These are phyloP conservation scores for Thelonectria discophora DNA, from an alignment of 2,329 filamentous ascomycete species.

Conservation along the genomic window DNA sequence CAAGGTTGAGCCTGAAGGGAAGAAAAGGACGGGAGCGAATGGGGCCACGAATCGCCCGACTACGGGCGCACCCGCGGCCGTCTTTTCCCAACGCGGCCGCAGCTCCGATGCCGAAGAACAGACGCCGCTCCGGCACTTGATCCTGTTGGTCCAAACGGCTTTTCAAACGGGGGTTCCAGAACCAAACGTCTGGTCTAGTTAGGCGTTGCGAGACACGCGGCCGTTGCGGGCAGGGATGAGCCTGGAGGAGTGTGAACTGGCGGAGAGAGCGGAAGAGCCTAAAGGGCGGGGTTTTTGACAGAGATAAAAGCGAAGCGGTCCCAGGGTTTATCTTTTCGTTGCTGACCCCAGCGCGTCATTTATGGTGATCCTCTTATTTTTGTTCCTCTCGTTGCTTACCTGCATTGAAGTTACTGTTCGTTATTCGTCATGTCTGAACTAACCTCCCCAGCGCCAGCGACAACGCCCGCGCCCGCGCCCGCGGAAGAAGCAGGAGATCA, in stretches of 20 bases:
- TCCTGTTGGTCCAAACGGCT: background rate
- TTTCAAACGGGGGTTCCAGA: no score
- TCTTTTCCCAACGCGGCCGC: background rate
- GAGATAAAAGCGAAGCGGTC: background rate
- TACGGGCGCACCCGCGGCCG: background rate
- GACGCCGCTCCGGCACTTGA: background rate
- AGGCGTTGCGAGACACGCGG: background rate
- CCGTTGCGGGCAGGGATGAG: background rate
- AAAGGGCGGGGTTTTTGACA: no score
- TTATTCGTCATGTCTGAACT: conserved; percentile 4
- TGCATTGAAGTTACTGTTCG: background rate
- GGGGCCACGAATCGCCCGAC: background rate
- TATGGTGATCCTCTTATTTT: background rate
- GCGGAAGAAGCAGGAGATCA: background rate
- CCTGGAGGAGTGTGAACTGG: background rate
- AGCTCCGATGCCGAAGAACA: background rate
- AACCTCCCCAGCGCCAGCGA: background rate
- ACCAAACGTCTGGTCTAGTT: background rate
- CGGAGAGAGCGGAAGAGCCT: background rate
- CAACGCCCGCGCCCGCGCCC: no score
- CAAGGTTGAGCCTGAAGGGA: background rate
- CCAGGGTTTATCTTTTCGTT: background rate
- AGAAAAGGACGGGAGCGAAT: background rate
- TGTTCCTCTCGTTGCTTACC: background rate
- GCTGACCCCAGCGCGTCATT: background rate